Conservation (phyloP, 495 filamentous ascomycete genomes). For the Sabuloglossum arenarium region DNA sequence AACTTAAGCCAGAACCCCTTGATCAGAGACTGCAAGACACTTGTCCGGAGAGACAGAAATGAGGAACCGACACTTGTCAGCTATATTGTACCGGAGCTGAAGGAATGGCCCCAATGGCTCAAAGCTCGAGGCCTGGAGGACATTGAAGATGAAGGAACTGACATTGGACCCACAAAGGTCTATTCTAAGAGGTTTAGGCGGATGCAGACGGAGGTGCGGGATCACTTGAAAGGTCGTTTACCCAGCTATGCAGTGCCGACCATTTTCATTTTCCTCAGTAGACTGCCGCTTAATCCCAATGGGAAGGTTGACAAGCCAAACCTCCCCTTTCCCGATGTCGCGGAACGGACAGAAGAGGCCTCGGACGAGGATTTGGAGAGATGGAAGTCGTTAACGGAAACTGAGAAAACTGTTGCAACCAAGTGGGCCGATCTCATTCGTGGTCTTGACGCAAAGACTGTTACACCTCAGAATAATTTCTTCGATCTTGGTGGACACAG, state of each 20-base stretch:
- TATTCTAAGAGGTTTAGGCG: constrained; percentile 40
- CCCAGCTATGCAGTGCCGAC: constrained; percentile 67
- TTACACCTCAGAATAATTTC: constrained; percentile 50
- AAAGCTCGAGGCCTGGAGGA: constrained; percentile 31
- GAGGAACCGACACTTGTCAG: constrained; percentile 81
- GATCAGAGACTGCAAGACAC: constrained; percentile 69
- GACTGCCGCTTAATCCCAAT: constrained; percentile 81
- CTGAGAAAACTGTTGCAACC: constrained; percentile 42
- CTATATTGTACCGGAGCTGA: constrained; percentile 73
- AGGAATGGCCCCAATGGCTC: constrained; percentile 49
- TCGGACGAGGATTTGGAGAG: constrained; percentile 3
- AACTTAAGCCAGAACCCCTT: constrained; percentile 59
- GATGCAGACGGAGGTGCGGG: constrained; percentile 52
- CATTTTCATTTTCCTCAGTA: constrained; percentile 56
- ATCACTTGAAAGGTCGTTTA: constrained; percentile 53
- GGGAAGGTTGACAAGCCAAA: constrained; percentile 85
- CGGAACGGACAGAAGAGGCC: constrained; percentile 28
- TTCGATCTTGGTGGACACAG: constrained; percentile 81
- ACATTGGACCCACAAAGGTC: constrained; percentile 26
- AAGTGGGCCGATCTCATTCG: constrained; percentile 42
- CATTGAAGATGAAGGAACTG: constrained; percentile 23
- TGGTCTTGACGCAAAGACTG: constrained; percentile 27
- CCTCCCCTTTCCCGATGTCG: constrained; percentile 74
- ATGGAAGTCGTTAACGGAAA: constrained; percentile 22
- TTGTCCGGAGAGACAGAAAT: constrained; percentile 70